Conservation (phyloP, 768 basidiomycete species). For the Xerocomellus amylosporus region DNA sequence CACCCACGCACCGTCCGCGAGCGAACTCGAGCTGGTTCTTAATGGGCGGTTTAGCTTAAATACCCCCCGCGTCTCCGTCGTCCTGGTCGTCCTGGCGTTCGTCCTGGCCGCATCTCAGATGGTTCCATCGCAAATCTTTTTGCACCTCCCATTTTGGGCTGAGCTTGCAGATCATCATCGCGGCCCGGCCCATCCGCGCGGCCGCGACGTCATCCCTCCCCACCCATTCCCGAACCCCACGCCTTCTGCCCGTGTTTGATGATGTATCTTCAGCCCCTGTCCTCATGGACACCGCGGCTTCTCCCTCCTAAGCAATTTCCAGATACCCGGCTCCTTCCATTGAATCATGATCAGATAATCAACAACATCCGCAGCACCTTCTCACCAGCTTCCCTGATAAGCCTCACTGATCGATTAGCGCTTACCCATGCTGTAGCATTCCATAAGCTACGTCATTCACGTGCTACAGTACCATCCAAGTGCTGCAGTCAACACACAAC, state of each 20-base stretch:
- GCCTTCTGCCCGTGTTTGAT: constrained; percentile 15
- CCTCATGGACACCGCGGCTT: constrained; percentile 1
- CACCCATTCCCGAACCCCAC: constrained; percentile 14
- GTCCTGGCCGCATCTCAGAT: no score
- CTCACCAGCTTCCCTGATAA: neutral
- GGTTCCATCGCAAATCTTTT: neutral
- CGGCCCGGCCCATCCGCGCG: constrained; percentile 6
- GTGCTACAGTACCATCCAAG: neutral
- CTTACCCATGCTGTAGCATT: constrained; percentile 4
- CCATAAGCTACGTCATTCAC: neutral
- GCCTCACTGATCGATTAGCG: neutral
- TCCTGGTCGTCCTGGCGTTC: neutral
- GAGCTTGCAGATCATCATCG: constrained; percentile 21
- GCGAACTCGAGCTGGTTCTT: neutral
- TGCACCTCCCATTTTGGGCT: constrained; percentile 20
- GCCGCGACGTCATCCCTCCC: constrained; percentile 16
- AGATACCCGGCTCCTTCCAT: neutral
- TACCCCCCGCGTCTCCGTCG: neutral
- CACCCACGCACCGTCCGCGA: constrained; percentile 5
- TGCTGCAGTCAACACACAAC: neutral
- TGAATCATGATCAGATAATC: constrained; percentile 17
- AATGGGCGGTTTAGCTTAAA: neutral
- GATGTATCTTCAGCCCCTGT: constrained; percentile 10
- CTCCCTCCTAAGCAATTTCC: neutral
- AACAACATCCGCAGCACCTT: neutral